Conservation (phyloP, 2,329 filamentous ascomycete species). For the Pseudocercospora eumusae region DNA sequence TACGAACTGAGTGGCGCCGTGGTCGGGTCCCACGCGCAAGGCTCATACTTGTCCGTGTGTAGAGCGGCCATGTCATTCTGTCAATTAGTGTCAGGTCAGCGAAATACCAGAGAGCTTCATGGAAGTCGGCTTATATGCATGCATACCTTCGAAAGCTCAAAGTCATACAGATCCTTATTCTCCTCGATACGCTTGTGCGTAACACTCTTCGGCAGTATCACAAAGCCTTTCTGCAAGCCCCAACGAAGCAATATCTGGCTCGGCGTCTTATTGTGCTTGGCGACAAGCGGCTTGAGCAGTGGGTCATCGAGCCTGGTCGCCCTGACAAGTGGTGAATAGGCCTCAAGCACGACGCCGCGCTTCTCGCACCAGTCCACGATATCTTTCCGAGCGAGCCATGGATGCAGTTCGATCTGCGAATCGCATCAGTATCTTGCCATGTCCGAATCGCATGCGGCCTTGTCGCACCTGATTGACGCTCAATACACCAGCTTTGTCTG, state of each 20-base stretch:
- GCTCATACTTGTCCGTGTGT: constrained; percentile 57
- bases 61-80: constrained; percentile 60
- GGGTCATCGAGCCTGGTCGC: constrained; percentile 55
- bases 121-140: background rate
- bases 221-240: constrained; percentile 63
- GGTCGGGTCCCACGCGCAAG: constrained; percentile 62
- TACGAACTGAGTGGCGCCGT: constrained; percentile 30
- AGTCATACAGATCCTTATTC: constrained; percentile 62
- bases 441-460: background rate
- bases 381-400: constrained; percentile 78
- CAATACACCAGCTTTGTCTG: constrained; percentile 66
- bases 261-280: constrained; percentile 60
- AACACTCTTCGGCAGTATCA: constrained; percentile 64
- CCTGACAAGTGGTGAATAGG: constrained; percentile 49
- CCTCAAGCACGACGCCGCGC: constrained; percentile 50
- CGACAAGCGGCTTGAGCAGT: constrained; percentile 51
- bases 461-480: constrained; percentile 70
- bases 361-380: constrained; percentile 75
- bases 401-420: constrained; percentile 70
- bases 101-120: background rate
- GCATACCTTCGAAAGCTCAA: constrained; percentile 52
- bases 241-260: constrained; percentile 62
- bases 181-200: constrained; percentile 53
- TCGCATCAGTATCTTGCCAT: background rate
- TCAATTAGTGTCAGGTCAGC: background rate